A percentile compares a stretch with the other conserved stretches of the same genome.
phyloP scores from a whole-genome alignment of 2,329 filamentous ascomycete species.

The Cladosporium colombiae region DNA sequence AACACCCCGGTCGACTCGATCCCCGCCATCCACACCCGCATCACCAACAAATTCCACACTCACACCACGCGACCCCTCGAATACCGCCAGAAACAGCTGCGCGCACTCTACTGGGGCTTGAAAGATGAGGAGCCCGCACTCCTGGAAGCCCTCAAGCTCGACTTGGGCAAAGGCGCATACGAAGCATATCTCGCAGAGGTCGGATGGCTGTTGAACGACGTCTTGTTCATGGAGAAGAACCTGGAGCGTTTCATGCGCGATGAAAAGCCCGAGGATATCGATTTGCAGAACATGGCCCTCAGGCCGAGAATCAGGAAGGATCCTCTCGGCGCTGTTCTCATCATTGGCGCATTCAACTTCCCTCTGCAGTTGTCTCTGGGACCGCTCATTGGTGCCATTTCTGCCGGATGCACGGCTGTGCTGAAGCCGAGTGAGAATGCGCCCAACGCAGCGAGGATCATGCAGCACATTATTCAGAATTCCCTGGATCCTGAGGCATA shows the following conservation, averaged over 20 bases:
- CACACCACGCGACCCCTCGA: slow-evolving; percentile 80
- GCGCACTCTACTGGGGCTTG: slow-evolving; percentile 91
- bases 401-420: slow-evolving; percentile 84
- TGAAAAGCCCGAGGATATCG: slow-evolving; percentile 70
- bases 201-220: slow-evolving; percentile 77
- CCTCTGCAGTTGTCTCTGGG: slow-evolving; percentile 78
- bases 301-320: slow-evolving; percentile 80
- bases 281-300: slow-evolving; percentile 67
- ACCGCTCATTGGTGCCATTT: slow-evolving; percentile 85
- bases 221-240: slow-evolving; percentile 74
- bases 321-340: slow-evolving; percentile 76
- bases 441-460: slow-evolving; percentile 71
- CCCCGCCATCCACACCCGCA: slow-evolving; percentile 57
- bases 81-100: slow-evolving; percentile 81
- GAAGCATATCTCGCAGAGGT: slow-evolving; percentile 77
- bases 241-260: slow-evolving; percentile 82
- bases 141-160: slow-evolving; percentile 71
- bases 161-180: slow-evolving; percentile 75
- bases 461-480: slow-evolving; percentile 75
- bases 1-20: slow-evolving; percentile 69
- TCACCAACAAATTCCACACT: slow-evolving; percentile 70
- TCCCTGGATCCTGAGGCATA: slow-evolving; percentile 78
- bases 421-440: slow-evolving; percentile 89
- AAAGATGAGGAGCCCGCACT: slow-evolving; percentile 75
- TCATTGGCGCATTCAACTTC: slow-evolving; percentile 92